Base-by-base conservation (phyloP, 2,329 filamentous ascomycete species). In the Fusarium cyanostomum region DNA sequence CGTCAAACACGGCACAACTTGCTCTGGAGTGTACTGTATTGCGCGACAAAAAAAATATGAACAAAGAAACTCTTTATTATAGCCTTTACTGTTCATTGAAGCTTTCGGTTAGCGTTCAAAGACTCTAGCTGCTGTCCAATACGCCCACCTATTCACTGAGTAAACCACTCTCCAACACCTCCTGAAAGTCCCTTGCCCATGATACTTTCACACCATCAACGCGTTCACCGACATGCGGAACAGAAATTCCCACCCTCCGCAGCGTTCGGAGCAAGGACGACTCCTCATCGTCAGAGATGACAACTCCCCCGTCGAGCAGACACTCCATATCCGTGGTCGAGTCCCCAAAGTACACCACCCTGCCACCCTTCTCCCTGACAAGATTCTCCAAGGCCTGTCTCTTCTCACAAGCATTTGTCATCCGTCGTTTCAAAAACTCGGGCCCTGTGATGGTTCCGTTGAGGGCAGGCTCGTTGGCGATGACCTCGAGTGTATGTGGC, bases 241-340 rank as follows among this genome's bases (percentile, higher is more conserved):
- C 79, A 8, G 62, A 55, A 13, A 77, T 56, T 2, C 78, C 76
- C 1, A 83, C 50, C 11, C 80, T 75, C 3, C 59, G 56, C 26
- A 83, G 62, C 4, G 77, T 75, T 42, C 61, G 65, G 43, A 82
- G 55, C 31, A 83, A 66, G 18, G 67, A 62, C n/a, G 66, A 73
- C 6, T 57, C 64, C 56, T 74, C 74, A 13, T 73, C 66, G 33
- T 79, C 69, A 1, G 80, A 76, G 34, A 87, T 76, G 37, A 83
- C 79, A 18, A 86, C 72, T 5, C 84, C 85, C 7, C 74, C 72
- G 18, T 72, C 68, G 5, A 85, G 63, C 33, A 87, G 71, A 56
- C 84, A 87, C 67, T 82, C 80, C 53, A 87, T 71, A 68, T 87
- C 85, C 2, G 84, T 86, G 2, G 79, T 78, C 26, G 84, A 86